Conservation (phyloP, 495 filamentous ascomycete species). For the Choiromyces venosus region DNA sequence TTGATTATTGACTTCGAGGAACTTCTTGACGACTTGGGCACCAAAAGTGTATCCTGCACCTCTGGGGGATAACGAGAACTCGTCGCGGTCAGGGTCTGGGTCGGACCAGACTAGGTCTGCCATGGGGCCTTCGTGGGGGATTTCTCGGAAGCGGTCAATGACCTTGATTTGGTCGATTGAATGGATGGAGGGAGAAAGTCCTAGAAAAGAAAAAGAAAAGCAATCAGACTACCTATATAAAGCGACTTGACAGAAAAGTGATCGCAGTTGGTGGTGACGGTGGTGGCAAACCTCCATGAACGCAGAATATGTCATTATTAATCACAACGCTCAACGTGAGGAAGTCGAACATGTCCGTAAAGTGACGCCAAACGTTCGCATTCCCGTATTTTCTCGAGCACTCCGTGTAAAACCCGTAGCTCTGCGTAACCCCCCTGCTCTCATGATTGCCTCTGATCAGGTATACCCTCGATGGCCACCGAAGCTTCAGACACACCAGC, state of each 20-base stretch:
- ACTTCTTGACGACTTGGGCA: slow-evolving; percentile 94
- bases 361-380: slow-evolving; percentile 98
- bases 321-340: slow-evolving; percentile 94
- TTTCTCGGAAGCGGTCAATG: slow-evolving; percentile 96
- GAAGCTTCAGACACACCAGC: slow-evolving; percentile 86
- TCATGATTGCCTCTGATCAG: slow-evolving; percentile 96
- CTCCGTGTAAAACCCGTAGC: slow-evolving; percentile 98
- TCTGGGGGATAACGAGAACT: slow-evolving; percentile 88
- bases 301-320: slow-evolving; percentile 97
- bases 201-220: slow-evolving; percentile 39
- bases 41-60: slow-evolving; percentile 97
- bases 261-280: background rate
- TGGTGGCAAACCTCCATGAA: slow-evolving; percentile 65
- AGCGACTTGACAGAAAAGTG: background rate
- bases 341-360: slow-evolving; percentile 99
- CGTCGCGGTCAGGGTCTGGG: slow-evolving; percentile 88
- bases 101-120: slow-evolving; percentile 99
- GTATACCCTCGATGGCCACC: slow-evolving; percentile 87
- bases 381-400: slow-evolving; percentile 96
- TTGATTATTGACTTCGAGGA: slow-evolving; percentile 94
- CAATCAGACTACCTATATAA: background rate
- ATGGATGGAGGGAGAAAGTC: slow-evolving; percentile 91
- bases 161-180: slow-evolving; percentile 99
- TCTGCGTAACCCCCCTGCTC: slow-evolving; percentile 93
- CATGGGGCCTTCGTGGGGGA: slow-evolving; percentile 98